Evolutionary conservation across 257 asterid genomes (phyloP).

Genomic region (Fraxinus americana): DNA sequence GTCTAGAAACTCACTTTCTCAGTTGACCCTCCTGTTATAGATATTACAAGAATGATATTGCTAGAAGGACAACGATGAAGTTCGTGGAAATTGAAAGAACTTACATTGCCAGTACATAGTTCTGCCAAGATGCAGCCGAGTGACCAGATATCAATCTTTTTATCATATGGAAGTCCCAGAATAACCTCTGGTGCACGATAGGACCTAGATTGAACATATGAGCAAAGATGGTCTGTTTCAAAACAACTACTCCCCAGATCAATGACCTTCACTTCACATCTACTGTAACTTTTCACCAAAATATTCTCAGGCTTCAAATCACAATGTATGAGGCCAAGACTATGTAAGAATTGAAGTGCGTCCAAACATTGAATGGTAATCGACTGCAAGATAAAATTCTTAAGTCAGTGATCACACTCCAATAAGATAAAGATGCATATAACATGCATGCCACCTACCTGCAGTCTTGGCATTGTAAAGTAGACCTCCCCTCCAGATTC

Average conservation of each 20-base stretch:
- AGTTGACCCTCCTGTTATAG: not conserved
- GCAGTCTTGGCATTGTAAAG: constrained; percentile 98
- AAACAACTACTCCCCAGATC: constrained; percentile 98
- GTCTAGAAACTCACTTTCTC: not conserved
- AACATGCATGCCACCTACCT: constrained; percentile 54
- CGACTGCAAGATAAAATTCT: constrained; percentile 58
- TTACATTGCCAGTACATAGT: constrained; percentile 97
- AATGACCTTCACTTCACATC: constrained; percentile 98
- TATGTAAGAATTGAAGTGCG: constrained; percentile 88
- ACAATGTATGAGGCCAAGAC: constrained; percentile 98
- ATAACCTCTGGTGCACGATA: constrained; percentile 98
- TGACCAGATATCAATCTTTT: constrained; percentile 95
- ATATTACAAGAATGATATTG: not conserved
- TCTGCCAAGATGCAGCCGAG: constrained; percentile 99
- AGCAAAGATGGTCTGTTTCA: constrained; percentile 95
- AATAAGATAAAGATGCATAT: constrained; percentile 22
- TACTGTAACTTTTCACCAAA: constrained; percentile 97
- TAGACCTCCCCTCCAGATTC: constrained; percentile 99
- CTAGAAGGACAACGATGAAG: constrained; percentile 7
- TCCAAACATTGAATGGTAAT: constrained; percentile 97
- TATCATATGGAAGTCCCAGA: constrained; percentile 92
- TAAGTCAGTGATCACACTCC: constrained; percentile 25
- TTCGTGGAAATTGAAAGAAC: constrained; percentile 31
- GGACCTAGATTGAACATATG: constrained; percentile 97
- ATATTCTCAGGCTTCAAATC: constrained; percentile 98